A percentile compares a stretch with the other conserved stretches of the same genome.
phyloP scores from a whole-genome alignment of 139 green algal genomes.

The Coelastrella sp. region DNA sequence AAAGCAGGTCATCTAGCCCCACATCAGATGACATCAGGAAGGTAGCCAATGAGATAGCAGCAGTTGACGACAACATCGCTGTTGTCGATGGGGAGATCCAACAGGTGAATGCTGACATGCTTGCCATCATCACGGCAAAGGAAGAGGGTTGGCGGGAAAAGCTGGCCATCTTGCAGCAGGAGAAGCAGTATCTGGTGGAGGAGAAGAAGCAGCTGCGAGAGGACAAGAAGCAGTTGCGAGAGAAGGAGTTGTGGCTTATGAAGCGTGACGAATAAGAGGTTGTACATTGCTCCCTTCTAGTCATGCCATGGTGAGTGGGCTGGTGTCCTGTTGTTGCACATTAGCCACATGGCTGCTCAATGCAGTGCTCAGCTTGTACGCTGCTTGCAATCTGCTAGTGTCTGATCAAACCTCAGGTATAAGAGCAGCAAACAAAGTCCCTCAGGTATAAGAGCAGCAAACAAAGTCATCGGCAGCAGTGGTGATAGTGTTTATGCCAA shows the following conservation, averaged over 20 bases:
- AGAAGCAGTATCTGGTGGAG: slow-evolving; percentile 17
- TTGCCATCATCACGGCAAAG: slow-evolving; percentile 2
- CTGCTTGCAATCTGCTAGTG: too few species aligned
- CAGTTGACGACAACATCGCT: neutral
- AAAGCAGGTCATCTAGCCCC: neutral
- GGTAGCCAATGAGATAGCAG: neutral
- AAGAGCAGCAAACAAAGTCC: too few species aligned
- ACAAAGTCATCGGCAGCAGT: too few species aligned
- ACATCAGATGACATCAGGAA: neutral
- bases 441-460: too few species aligned
- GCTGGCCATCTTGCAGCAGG: neutral
- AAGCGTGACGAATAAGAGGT: slow-evolving; percentile 6
- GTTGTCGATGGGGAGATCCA: slow-evolving; percentile 5
- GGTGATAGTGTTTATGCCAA: too few species aligned
- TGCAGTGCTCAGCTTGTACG: too few species aligned
- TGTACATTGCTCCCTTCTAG: too few species aligned
- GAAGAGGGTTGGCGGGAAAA: slow-evolving; percentile 3
- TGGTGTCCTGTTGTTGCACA: too few species aligned
- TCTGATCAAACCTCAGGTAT: too few species aligned
- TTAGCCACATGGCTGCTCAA: too few species aligned
- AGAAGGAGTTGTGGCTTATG: neutral
- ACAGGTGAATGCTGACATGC: neutral
- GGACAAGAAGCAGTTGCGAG: neutral
- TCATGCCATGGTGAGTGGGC: too few species aligned
- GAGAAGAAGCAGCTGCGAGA: neutral